Conservation (phyloP, 1,284 basidiomycete genomes). For the Abortiporus biennis region DNA sequence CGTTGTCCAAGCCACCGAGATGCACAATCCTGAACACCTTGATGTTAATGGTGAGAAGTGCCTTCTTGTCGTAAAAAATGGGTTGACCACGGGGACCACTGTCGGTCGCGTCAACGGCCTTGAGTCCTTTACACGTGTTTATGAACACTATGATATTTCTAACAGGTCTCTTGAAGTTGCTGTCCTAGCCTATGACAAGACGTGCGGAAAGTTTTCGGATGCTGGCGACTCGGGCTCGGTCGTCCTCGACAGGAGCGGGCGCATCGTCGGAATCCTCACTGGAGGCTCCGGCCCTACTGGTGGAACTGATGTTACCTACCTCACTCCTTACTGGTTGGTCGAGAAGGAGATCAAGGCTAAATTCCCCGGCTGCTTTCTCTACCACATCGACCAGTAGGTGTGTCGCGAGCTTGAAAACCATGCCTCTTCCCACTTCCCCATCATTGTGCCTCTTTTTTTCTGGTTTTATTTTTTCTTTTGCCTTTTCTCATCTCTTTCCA, state of each 20-base stretch:
- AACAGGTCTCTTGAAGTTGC: constrained; percentile 14
- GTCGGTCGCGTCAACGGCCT: constrained; percentile 24
- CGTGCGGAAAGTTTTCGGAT: constrained; percentile 22
- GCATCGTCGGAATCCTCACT: constrained; percentile 22
- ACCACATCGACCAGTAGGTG: constrained; percentile 13
- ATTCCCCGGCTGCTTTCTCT: constrained; percentile 18
- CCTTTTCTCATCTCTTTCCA: background rate
- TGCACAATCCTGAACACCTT: constrained; percentile 19
- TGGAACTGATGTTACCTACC: constrained; percentile 19
- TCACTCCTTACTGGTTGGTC: constrained; percentile 23
- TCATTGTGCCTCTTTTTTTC: too few species aligned
- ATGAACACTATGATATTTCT: constrained; percentile 10
- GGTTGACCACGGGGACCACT: constrained; percentile 15
- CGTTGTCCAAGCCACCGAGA: constrained; percentile 15
- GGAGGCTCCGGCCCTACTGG: constrained; percentile 17
- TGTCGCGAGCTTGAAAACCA: constrained; percentile 9
- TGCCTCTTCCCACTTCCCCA: too few species aligned
- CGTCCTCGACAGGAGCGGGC: constrained; percentile 18
- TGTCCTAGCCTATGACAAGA: constrained; percentile 12
- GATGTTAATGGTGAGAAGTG: constrained; percentile 27
- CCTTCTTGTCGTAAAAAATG: constrained; percentile 20
- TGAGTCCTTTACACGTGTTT: constrained; percentile 18
- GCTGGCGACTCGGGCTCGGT: constrained; percentile 18
- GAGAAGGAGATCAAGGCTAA: constrained; percentile 18
- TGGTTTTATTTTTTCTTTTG: too few species aligned